Conservation (phyloP, 768 basidiomycete genomes). For the Lactarius trivialis region DNA sequence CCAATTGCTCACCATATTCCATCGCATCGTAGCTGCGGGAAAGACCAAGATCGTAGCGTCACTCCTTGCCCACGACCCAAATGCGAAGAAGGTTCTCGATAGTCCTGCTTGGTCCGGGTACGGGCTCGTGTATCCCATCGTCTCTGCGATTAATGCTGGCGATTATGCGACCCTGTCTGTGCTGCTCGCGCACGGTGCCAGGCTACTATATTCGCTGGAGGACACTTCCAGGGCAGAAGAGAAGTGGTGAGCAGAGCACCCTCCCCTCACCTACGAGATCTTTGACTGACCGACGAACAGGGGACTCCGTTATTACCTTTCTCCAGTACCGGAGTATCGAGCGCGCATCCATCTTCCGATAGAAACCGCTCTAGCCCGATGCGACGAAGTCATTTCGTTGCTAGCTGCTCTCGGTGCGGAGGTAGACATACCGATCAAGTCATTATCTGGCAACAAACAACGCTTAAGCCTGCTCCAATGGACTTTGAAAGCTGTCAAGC, state of each 20-base stretch:
- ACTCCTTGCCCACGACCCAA: constrained; percentile 28
- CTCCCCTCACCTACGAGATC: background rate
- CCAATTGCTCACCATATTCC: constrained; percentile 29
- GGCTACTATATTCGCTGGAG: constrained; percentile 24
- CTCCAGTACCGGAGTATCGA: background rate
- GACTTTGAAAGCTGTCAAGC: constrained; percentile 3
- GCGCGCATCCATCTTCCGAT: constrained; percentile 23
- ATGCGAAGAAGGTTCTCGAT: constrained; percentile 29
- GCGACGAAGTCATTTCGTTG: constrained; percentile 28
- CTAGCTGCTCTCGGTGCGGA: constrained; percentile 28
- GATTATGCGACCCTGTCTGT: constrained; percentile 28
- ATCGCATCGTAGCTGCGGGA: constrained; percentile 25
- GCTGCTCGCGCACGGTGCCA: constrained; percentile 30
- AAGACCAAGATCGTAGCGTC: constrained; percentile 27
- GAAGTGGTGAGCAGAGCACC: constrained; percentile 13
- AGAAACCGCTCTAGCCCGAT: constrained; percentile 25
- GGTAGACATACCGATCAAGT: constrained; percentile 16
- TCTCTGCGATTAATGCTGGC: constrained; percentile 26
- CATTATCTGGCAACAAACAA: background rate
- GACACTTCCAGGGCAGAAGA: constrained; percentile 26
- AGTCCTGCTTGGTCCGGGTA: constrained; percentile 22
- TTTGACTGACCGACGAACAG: background rate
- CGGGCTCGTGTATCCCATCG: constrained; percentile 26
- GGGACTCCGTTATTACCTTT: too few relatives aligned
- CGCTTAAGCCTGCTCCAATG: constrained; percentile 25